phyloP scores from a whole-genome alignment of 805 yeast species.

The Ogataea ramenticola region DNA sequence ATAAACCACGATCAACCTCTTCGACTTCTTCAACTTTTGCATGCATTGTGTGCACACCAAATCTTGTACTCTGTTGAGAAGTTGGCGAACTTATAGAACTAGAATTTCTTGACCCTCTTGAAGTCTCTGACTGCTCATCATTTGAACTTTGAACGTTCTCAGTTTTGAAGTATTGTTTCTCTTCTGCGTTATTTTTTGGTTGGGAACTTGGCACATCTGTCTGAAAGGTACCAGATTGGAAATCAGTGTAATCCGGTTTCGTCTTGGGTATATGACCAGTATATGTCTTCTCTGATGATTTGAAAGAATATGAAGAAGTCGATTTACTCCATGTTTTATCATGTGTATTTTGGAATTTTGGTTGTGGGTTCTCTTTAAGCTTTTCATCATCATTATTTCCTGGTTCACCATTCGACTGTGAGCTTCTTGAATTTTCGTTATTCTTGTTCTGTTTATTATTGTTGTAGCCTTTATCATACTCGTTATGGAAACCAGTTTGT shows the following conservation, averaged over 20 bases:
- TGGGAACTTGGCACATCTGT: too few relatives aligned
- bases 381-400: neutral
- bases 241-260: neutral
- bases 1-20: constrained; percentile 5
- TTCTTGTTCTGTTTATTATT: too few relatives aligned
- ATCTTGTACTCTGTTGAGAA: neutral
- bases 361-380: constrained; percentile 12
- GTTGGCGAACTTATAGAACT: neutral
- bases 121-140: neutral
- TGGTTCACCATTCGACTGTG: too few relatives aligned
- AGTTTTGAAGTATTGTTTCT: too few relatives aligned
- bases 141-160: too few relatives aligned
- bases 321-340: constrained; percentile 20
- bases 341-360: constrained; percentile 14
- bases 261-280: constrained; percentile 15
- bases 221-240: too few relatives aligned
- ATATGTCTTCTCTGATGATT: constrained; percentile 19
- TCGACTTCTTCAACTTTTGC: neutral
- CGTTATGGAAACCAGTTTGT: too few relatives aligned
- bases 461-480: too few relatives aligned
- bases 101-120: neutral
- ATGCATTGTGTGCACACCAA: too few relatives aligned
- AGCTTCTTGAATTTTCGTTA: too few relatives aligned
- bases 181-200: too few relatives aligned
- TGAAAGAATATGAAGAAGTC: constrained; percentile 19